A percentile compares a stretch with the other conserved stretches of the same genome.
Conservation (phyloP, 1,284 basidiomycete genomes). For the Ustilago vetiveriae region DNA sequence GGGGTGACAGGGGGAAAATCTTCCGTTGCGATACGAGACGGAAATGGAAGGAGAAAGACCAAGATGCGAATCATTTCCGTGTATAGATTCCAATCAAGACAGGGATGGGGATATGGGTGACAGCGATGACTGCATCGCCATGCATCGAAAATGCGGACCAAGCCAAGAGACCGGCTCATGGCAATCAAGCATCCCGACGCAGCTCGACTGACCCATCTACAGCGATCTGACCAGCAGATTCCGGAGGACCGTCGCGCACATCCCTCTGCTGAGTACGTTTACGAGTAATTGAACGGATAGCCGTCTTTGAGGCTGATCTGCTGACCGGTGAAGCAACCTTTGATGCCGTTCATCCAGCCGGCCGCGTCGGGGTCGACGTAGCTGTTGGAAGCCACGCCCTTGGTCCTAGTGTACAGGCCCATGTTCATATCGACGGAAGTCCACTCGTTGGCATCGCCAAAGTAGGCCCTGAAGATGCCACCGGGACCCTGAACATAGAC, state of each 20-base stretch:
- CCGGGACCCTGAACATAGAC: slow-evolving; percentile 33
- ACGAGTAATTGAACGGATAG: slow-evolving; percentile 35
- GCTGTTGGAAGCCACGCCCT: slow-evolving; percentile 22
- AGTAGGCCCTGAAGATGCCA: slow-evolving; percentile 44
- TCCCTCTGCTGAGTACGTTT: background rate
- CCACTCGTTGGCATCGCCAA: slow-evolving; percentile 46
- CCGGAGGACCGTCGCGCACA: background rate
- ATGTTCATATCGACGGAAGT: slow-evolving; percentile 46
- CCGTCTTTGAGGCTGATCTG: slow-evolving; percentile 34
- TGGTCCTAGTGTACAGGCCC: slow-evolving; percentile 40
- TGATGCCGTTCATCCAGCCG: slow-evolving; percentile 35
- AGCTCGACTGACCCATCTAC: background rate
- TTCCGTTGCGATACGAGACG: background rate
- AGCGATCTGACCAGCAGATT: background rate
- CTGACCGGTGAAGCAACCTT: slow-evolving; percentile 41
- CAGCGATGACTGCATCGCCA: too few species aligned
- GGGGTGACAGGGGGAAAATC: slow-evolving; percentile 8
- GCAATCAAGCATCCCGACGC: too few species aligned
- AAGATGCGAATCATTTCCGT: too few species aligned
- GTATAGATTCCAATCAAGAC: too few species aligned
- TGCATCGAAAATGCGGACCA: too few species aligned
- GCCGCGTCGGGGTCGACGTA: slow-evolving; percentile 36
- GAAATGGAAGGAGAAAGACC: too few species aligned
- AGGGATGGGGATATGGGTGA: too few species aligned
- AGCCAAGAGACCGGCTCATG: too few species aligned